A percentile compares a stretch with the other conserved stretches of the same genome.
These are phyloP conservation scores for Cryptococcus depauperatus DNA, from an alignment of 1,284 basidiomycete species.

Conservation along the genomic window DNA sequence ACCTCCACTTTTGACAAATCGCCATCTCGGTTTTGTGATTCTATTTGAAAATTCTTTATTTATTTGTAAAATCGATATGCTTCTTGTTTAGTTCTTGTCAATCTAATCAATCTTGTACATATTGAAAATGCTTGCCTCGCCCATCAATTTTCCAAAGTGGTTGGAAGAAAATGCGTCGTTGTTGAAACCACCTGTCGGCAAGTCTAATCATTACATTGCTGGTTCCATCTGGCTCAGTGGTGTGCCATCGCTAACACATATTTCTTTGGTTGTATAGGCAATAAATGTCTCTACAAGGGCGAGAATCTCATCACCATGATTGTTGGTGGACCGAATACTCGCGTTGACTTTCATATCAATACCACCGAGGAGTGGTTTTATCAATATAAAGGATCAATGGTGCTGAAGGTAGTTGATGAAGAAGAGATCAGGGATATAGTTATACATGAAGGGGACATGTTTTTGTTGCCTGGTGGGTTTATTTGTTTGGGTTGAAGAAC, in stretches of 20 bases:
- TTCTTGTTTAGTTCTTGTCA: too few species aligned
- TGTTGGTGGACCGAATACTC: conserved; percentile 83
- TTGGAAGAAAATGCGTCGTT: conserved; percentile 66
- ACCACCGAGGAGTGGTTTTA: conserved; percentile 98
- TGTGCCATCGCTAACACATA: too few species aligned
- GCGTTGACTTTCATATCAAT: conserved; percentile 88
- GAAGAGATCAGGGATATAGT: conserved; percentile 77
- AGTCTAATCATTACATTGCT: conserved; percentile 15
- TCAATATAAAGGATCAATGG: conserved; percentile 85
- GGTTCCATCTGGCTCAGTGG: background rate
- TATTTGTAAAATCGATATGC: too few species aligned
- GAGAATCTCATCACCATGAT: conserved; percentile 83
- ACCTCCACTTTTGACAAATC: too few species aligned
- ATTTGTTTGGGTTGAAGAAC: too few species aligned
- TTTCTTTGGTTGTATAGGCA: conserved; percentile 50
- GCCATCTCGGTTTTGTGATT: too few species aligned
- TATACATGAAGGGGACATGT: conserved; percentile 95
- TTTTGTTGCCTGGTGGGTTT: conserved; percentile 71
- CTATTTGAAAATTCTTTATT: too few species aligned
- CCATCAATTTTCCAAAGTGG: conserved; percentile 81
- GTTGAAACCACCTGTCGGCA: conserved; percentile 73
- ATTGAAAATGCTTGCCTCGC: conserved; percentile 44
- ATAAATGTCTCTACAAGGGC: conserved; percentile 77
- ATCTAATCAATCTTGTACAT: too few species aligned
- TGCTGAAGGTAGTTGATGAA: conserved; percentile 77